Base-by-base conservation (phyloP, 768 basidiomycete species). In the Zangia roseola region DNA sequence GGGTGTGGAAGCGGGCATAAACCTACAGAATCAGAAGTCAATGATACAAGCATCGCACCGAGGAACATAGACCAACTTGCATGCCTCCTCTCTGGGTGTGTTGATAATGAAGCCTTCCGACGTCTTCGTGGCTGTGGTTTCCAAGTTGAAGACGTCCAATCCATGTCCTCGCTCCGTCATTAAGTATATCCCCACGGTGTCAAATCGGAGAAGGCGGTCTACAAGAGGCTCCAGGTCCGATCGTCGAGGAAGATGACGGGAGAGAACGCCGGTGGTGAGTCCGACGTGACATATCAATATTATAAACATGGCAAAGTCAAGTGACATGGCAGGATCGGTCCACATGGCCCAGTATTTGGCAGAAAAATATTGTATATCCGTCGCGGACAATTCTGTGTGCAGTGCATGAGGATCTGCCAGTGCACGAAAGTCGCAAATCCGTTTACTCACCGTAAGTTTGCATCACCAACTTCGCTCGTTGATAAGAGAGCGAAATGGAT, bases 1-100 rank as follows among this genome's bases (percentile, higher is more conserved):
- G 2, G 81, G 80, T 10, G 76, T 77, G 4, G 81, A 76, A 20
- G 79, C 74, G 9, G 81, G 80, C 80, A 83, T 82, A 55, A 80
- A 82, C 54, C 82, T 82, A 49, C 25, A 39, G 43, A 50, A 47
- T 23, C 38, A n/a, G n/a, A n/a, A n/a, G 38, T 40, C 26, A 45
- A 25, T 16, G n/a, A 14, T 35, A 17, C 5, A 3, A 34, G 19
- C n/a, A 7, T 1, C 13, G 5, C 1, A 21, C 1, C 10, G 37
- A 7, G 17, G 16, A 6, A n/a, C n/a, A 12, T 17, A 16, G 9
- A 58, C 75, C 49, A 57, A 81, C 81, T 83, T 83, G 38, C 78
- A 74, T 26, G 81, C 81, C 62, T 81, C 79, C 54, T 80, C 76
- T 31, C 76, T 65, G 31, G 80, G 80, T 0, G 81, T 79, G 51